Conservation (phyloP, 805 yeast species). For the Priceomyces medius region DNA sequence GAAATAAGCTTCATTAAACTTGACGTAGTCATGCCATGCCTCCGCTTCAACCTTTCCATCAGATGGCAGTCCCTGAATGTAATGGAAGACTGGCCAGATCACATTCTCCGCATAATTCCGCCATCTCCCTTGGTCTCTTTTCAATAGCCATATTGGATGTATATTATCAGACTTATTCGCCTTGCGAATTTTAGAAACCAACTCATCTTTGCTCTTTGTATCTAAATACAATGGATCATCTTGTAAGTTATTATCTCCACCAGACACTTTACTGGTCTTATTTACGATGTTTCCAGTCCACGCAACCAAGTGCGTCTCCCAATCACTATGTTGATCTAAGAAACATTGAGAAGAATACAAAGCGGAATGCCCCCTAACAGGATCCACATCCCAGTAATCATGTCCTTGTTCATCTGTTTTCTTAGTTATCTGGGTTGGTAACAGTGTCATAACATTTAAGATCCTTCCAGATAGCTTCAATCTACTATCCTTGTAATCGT, state of each 20-base stretch:
- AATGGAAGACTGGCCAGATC: slow-evolving; percentile 94
- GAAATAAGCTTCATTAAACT: slow-evolving; percentile 87
- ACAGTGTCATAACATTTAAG: slow-evolving; percentile 62
- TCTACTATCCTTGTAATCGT: slow-evolving; percentile 25
- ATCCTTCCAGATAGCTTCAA: slow-evolving; percentile 61
- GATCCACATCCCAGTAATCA: slow-evolving; percentile 56
- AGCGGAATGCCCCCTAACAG: slow-evolving; percentile 81
- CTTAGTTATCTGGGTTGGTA: slow-evolving; percentile 61
- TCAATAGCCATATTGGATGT: slow-evolving; percentile 86
- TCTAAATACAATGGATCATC: slow-evolving; percentile 64
- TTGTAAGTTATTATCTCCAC: slow-evolving; percentile 35
- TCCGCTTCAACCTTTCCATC: slow-evolving; percentile 68
- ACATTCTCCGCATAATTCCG: slow-evolving; percentile 85
- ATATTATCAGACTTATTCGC: slow-evolving; percentile 51
- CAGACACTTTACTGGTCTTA: slow-evolving; percentile 18
- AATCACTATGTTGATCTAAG: slow-evolving; percentile 62
- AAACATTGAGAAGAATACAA: slow-evolving; percentile 71
- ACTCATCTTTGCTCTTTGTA: slow-evolving; percentile 50
- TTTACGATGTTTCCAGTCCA: slow-evolving; percentile 90
- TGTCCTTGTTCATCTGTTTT: slow-evolving; percentile 28
- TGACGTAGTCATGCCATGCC: slow-evolving; percentile 85
- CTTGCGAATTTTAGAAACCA: slow-evolving; percentile 48
- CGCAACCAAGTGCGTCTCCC: slow-evolving; percentile 87
- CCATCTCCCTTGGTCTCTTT: slow-evolving; percentile 81
- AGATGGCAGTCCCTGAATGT: slow-evolving; percentile 74